Evolutionary conservation across 2,329 filamentous ascomycete genomes (phyloP), one percentile per base, ranked within the genome.

Genomic region (Cytospora mali): DNA sequence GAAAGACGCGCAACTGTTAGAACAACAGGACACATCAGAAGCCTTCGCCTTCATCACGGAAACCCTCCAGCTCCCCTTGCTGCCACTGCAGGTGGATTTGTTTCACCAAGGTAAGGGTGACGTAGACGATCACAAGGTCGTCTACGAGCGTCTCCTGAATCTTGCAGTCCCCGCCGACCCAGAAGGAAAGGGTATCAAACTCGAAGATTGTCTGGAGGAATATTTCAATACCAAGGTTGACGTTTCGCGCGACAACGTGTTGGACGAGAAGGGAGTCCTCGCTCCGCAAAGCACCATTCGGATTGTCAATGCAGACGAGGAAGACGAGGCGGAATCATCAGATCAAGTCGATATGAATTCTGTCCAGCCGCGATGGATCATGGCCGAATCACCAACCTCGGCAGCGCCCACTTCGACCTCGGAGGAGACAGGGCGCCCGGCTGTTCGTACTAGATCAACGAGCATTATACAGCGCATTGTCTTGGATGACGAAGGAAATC

Each of bases 141-240:
- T 97, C 58, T 94, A 96, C 68, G 95, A 99, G 76, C 84, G 95
- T 58, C 78, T 97, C 25, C 81, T 99, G 7, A 95, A 98, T 71
- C 86, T 99, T 48, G 93, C 93, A 0, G 91, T 99, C n/a, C 91
- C 92, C 0, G 82, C 88, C 1, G 88, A 91, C 55, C 83, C 87
- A 6, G 86, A 90, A 52, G 88, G 87, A 27, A 87, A 86, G 63
- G 81, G 84, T 3, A 83, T 97, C 65, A 93, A 89, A 29, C 78
- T 99, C 23, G 95, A 98, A 75, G 91, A 96, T 68, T 98, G 94
- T 69, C 77, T 99, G 21, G 93, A 97, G 73, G 88, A 90, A 58
- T 98, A 97, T 71, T 98, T 98, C 81, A 97, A 98, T 75, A 93
- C 93, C 62, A 85, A 88, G 61, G 92, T 99, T 58, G 93, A 97